Conservation (phyloP, 2,329 filamentous ascomycete genomes). For the Diplodia intermedia region DNA sequence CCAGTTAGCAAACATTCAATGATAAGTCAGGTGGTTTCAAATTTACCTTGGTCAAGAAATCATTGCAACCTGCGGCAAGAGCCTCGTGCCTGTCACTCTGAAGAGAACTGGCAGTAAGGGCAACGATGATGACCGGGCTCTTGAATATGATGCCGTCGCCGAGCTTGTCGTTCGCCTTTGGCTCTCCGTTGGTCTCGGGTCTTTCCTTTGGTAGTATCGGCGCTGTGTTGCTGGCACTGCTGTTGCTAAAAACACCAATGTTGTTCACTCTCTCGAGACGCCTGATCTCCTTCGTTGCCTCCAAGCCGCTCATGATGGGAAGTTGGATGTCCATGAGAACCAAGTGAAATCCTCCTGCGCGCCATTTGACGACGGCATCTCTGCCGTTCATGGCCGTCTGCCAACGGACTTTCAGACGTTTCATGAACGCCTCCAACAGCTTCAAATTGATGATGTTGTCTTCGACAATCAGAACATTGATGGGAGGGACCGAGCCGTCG, state of each 20-base stretch:
- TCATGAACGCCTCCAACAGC: constrained; percentile 93
- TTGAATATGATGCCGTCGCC: constrained; percentile 77
- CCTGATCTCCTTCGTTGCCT: constrained; percentile 93
- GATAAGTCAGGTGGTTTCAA: not conserved
- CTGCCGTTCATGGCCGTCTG: constrained; percentile 95
- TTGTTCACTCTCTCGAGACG: constrained; percentile 87
- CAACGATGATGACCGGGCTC: constrained; percentile 96
- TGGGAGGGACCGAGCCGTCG: constrained; percentile 86
- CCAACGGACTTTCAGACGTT: constrained; percentile 93
- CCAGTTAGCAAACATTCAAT: not conserved
- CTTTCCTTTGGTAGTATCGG: constrained; percentile 28
- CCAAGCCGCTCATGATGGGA: constrained; percentile 93
- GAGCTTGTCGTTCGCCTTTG: constrained; percentile 67
- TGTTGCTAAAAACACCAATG: constrained; percentile 81
- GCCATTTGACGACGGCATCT: constrained; percentile 94
- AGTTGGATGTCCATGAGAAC: constrained; percentile 99
- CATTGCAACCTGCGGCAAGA: constrained; percentile 93
- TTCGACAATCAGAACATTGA: constrained; percentile 97
- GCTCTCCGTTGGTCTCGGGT: constrained; percentile 36
- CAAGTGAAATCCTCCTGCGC: constrained; percentile 88
- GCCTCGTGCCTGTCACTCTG: constrained; percentile 96
- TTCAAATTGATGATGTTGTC: constrained; percentile 98
- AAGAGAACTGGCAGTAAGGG: constrained; percentile 89
- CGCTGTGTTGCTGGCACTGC: constrained; percentile 32
- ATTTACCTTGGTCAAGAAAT: constrained; percentile 93